phyloP scores from a whole-genome alignment of 1,284 basidiomycete genomes.

The Tylopilus sp. region DNA sequence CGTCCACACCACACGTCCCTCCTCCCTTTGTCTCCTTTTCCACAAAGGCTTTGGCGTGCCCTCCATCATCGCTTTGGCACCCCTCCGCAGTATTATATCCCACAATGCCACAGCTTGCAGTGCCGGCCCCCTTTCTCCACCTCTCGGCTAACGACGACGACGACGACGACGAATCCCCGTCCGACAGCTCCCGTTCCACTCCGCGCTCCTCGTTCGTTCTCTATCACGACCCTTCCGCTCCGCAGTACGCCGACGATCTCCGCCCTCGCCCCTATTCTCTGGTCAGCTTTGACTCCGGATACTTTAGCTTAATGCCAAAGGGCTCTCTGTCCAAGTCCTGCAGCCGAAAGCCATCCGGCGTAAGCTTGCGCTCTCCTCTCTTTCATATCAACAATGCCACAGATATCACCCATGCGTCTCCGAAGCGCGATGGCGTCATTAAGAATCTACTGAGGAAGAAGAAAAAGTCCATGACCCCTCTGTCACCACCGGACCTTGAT shows the following conservation, averaged over 20 bases:
- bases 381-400: slow-evolving; percentile 3
- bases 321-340: slow-evolving; percentile 12
- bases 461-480: slow-evolving; percentile 21
- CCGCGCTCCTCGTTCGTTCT: slow-evolving; percentile 24
- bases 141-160: slow-evolving; percentile 13
- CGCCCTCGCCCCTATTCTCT: slow-evolving; percentile 20
- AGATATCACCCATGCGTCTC: slow-evolving; percentile 7
- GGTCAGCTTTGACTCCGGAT: slow-evolving; percentile 30
- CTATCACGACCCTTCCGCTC: slow-evolving; percentile 2
- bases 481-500: slow-evolving; percentile 11
- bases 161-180: slow-evolving; percentile 12
- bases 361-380: slow-evolving; percentile 18
- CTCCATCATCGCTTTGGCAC: slow-evolving; percentile 25
- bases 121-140: slow-evolving; percentile 13
- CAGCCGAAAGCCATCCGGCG: slow-evolving; percentile 8
- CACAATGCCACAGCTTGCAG: slow-evolving; percentile 17
- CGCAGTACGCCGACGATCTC: slow-evolving; percentile 3
- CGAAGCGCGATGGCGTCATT: slow-evolving; percentile 25
- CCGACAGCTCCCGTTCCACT: slow-evolving; percentile 18
- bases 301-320: slow-evolving; percentile 29
- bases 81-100: slow-evolving; percentile 15
- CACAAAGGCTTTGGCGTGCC: slow-evolving; percentile 23
- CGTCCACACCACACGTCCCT: slow-evolving; percentile 8
- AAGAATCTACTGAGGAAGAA: slow-evolving; percentile 22
- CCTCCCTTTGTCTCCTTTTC: slow-evolving; percentile 23